Base-by-base conservation (phyloP, 2,329 filamentous ascomycete genomes). In the Tolypocladium paradoxum region DNA sequence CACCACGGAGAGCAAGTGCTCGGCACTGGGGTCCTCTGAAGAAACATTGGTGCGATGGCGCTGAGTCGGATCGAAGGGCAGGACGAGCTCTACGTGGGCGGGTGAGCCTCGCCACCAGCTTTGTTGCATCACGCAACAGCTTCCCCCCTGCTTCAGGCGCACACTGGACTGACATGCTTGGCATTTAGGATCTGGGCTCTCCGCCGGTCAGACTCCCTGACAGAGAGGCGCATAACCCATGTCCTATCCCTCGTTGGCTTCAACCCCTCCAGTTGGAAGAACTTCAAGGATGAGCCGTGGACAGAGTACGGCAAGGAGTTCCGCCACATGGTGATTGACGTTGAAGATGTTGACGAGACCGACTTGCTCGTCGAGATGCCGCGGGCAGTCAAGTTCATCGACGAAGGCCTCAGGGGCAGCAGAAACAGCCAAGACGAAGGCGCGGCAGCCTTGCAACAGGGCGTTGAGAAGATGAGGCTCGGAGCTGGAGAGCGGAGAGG, bases 291-390 rank as follows among this genome's bases (percentile, higher is more conserved):
- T 37, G 73, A 77, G 70, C 73, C 62, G 52, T 71, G 70, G 63
- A 68, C 75, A 20, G 73, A 75, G 49, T 73, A 70, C 57, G 76
- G 74, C 63, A 76, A 79, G 57, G 74, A 77, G 43, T 90, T 84
- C 66, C 73, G 84, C 58, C 90, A 95, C 67, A 77, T 89, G 60
- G 78, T 83, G 56, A 86, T 97, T 58, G 86, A 95, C 59, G 83
- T 96, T 45, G 88, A 97, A 68, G 93, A 99, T 73, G 82, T 91
- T 50, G 88, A 92, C 22, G 90, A 96, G 64, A 85, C 91, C 61
- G 89, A 99, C 69, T 71, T 97, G 50, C 73, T 97, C 20, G 80
- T 87, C 57, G 84, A 95, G 68, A 85, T 97, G 56, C 82, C 90
- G 7, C 76, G 76, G 51, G 87, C 87, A 53, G 88, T 93, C 61